phyloP scores from a whole-genome alignment of 192 early-diverging fungal species.

The Backusella luteola region DNA sequence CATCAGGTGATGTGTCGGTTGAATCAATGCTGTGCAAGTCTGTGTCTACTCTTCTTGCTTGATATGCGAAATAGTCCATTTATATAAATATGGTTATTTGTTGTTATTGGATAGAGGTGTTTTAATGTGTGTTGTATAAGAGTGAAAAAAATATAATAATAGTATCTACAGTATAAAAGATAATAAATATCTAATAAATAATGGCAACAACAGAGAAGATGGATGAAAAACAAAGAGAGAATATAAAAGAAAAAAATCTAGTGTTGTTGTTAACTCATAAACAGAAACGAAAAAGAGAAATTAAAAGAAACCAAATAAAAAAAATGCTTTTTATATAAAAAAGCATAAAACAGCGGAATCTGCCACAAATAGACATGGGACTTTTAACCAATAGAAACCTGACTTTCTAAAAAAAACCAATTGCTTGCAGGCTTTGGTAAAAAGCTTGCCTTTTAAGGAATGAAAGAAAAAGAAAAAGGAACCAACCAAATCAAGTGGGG shows the following conservation, averaged over 20 bases:
- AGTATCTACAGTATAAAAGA: not conserved
- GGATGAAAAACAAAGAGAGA: not conserved
- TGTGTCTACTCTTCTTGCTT: not conserved
- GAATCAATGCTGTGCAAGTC: not conserved
- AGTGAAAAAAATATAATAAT: not conserved
- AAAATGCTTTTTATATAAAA: constrained; percentile 6
- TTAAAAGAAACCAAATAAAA: not conserved
- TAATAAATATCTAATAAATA: not conserved
- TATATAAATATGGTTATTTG: not conserved
- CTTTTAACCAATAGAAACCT: not conserved
- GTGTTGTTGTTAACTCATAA: not conserved
- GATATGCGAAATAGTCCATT: constrained; percentile 27
- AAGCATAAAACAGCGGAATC: constrained; percentile 3
- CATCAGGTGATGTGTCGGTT: constrained; percentile 6
- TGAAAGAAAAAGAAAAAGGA: not conserved
- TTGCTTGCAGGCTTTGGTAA: not conserved
- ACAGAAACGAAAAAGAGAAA: constrained; percentile 8
- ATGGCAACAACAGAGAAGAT: not conserved
- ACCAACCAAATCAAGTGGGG: not conserved
- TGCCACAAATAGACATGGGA: not conserved
- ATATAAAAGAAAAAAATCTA: constrained; percentile 1
- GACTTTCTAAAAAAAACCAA: not conserved
- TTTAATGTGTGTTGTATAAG: not conserved
- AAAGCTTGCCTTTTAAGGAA: not conserved
- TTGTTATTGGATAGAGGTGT: too few species aligned